Evolutionary conservation across 1,284 basidiomycete species (phyloP).

Genomic region (Papiliotrema fonsecae): DNA sequence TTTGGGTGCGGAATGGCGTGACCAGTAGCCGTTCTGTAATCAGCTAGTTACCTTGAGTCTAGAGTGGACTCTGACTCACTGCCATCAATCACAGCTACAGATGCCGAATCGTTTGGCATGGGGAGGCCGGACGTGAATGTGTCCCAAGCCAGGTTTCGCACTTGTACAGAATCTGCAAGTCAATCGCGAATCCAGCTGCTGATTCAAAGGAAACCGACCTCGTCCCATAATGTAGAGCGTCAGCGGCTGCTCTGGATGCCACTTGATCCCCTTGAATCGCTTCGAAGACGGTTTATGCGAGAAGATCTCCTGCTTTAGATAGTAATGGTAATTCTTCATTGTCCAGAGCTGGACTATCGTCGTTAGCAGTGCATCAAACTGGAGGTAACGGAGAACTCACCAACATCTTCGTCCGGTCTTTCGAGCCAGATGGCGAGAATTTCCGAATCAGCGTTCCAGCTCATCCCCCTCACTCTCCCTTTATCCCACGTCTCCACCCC

Average conservation of each 20-base stretch:
- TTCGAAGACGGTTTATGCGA: conserved; percentile 47
- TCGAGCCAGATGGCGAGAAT: conserved; percentile 82
- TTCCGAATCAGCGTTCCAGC: conserved; percentile 86
- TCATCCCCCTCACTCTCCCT: conserved; percentile 63
- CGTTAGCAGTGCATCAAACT: conserved; percentile 9
- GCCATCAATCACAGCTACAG: conserved; percentile 88
- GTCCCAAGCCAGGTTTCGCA: conserved; percentile 68
- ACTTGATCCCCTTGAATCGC: conserved; percentile 66
- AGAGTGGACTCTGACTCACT: conserved; percentile 55
- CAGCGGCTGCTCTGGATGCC: conserved; percentile 82
- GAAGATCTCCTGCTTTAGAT: conserved; percentile 80
- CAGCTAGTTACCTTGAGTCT: neutral
- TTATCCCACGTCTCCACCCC: conserved; percentile 41
- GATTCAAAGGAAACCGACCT: conserved; percentile 50
- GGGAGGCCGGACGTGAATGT: conserved; percentile 60
- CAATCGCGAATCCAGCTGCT: neutral
- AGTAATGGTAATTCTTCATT: conserved; percentile 94
- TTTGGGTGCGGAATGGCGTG: conserved; percentile 85
- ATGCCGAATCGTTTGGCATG: conserved; percentile 74
- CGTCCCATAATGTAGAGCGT: conserved; percentile 64
- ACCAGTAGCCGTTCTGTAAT: conserved; percentile 65
- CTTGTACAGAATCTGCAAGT: conserved; percentile 53
- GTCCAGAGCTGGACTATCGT: conserved; percentile 91
- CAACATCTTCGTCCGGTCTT: conserved; percentile 58
- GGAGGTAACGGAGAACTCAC: conserved; percentile 49